Base-by-base conservation (phyloP, 202 grass and related monocot species). In the Musa balbisiana region DNA sequence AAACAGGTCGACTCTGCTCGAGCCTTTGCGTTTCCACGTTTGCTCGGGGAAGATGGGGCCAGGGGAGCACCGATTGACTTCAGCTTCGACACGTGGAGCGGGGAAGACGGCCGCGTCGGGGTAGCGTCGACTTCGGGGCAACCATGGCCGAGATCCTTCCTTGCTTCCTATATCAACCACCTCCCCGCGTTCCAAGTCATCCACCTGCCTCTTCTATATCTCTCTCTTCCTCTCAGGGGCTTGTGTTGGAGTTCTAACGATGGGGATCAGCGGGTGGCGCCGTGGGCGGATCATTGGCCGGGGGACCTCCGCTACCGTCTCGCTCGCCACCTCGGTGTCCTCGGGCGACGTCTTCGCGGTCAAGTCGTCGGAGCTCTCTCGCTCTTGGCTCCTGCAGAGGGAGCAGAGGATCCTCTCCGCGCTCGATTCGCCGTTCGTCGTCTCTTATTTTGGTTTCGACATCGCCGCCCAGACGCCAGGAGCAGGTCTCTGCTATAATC, bases 341-440 rank as follows among this genome's bases (percentile, higher is more conserved):
- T 85, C 87, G 0, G 84, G 84, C n/a, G 71, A 82, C 1, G 62
- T 82, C 55, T 89, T 92, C 73, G 90, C 90, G 9, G 90, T 89
- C 8, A 92, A 92, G 82, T 84, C 90, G 14, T 52, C 83, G 14
- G 84, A 73, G n/a, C 27, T 84, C 17, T 51, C 78, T 3, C 71
- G 78, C 65, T 62, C 87, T 4, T 78, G 60, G 9, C 23, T 60
- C 1, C 74, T 92, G 24, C 72, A 43, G 58, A 67, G 80, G 15
- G 90, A 92, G 80, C 80, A 80, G 75, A 80, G 80, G n/a, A 54
- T 92, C 54, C 83, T 92, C 74, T 85, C 83, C 1, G 49, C 77
- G 53, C 72, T 93, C 19, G 65, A 75, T 55, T 82, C 87, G 13
- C 83, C 85, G 8, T 82, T 75, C 71, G 67, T 91, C 24, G 80